Base-by-base conservation (phyloP, 768 basidiomycete species). In the Lentinula guzmanii region DNA sequence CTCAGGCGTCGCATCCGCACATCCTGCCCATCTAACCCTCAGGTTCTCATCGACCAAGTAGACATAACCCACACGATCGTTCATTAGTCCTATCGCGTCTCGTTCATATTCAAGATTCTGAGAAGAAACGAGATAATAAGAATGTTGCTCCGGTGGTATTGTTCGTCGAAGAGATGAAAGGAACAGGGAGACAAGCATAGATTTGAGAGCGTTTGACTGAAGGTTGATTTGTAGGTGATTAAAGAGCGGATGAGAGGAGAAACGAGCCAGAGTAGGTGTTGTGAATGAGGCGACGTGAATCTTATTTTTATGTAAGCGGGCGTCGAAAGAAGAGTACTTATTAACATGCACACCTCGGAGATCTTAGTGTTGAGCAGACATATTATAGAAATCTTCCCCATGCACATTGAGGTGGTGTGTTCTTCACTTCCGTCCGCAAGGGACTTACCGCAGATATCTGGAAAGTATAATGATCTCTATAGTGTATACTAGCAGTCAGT, bases 141-240 rank as follows among this genome's bases (percentile, higher is more conserved):
- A 62, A 45, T 91, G 91, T 39, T 87, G 73, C 45, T 82, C 76
- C 60, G 75, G 66, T 0, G 94, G 91, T 0, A 94, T 78, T 2
- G 78, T 75, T 24, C 81, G 76, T 57, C 90, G 86, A 21, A 98
- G 82, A 18, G 86, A 84, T 8, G 82, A 82, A n/a, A 88, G 73
- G 76, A 95, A 96, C 59, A 98, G 75, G 55, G 87, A 86, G 56
- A 98, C 90, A 35, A 98, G 84, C 70, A 95, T 83, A 1, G 91
- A 90, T 76, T 97, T 97, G 65, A 98, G 83, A 5, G 90, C 76
- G 74, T 98, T 98, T 72, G 94, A 91, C 75, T 98, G 96, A 31
- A 96, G 79, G 73, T 98, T 98, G 71, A 98, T 86, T 79, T 91
- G 90, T 53, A 92, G 70, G 64, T 84, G 86, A 74, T 87, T 89